Evolutionary conservation across 1,139 yeast species (phyloP), one percentile per base, ranked within the genome.

Genomic region (Geotrichum klebahnii): DNA sequence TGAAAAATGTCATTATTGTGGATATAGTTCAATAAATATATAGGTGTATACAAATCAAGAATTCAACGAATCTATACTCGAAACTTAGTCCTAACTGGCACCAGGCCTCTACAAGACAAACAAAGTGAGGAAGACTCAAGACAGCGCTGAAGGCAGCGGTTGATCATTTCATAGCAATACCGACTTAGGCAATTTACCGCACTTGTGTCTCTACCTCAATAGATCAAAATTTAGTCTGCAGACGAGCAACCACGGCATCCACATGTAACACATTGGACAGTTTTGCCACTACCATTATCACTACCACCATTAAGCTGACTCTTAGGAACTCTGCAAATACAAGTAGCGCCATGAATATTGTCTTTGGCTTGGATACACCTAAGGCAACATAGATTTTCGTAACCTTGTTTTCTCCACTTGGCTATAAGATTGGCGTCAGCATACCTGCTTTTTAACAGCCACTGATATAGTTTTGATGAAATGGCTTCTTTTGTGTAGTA

Each of bases 171-270:
- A n/a, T n/a, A n/a, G n/a, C n/a, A n/a, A n/a, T n/a, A n/a, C n/a
- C n/a, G n/a, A n/a, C n/a, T n/a, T n/a, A n/a, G n/a, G n/a, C n/a
- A n/a, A n/a, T n/a, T n/a, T n/a, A n/a, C n/a, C n/a, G n/a, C n/a
- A n/a, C n/a, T n/a, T n/a, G n/a, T n/a, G n/a, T n/a, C n/a, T n/a
- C n/a, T n/a, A n/a, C n/a, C n/a, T n/a, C n/a, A n/a, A n/a, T n/a
- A n/a, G n/a, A n/a, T n/a, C 10, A 26, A 8, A 26, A 10, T 26
- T 33, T 63, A 85, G 62, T 85, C 95, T n/a, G 81, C 76, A 59
- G 92, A 83, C 1, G 95, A 80, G 65, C 97, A 89, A 1, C 96
- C 96, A 54, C 78, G 72, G 61, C 97, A 89, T 0, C 97, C 97
- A 70, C 97, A 89, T 34, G 85, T 86, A 6, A 84, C 75, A 65